phyloP scores from a whole-genome alignment of 495 filamentous ascomycete species.

The Hypoxylon intermedium region DNA sequence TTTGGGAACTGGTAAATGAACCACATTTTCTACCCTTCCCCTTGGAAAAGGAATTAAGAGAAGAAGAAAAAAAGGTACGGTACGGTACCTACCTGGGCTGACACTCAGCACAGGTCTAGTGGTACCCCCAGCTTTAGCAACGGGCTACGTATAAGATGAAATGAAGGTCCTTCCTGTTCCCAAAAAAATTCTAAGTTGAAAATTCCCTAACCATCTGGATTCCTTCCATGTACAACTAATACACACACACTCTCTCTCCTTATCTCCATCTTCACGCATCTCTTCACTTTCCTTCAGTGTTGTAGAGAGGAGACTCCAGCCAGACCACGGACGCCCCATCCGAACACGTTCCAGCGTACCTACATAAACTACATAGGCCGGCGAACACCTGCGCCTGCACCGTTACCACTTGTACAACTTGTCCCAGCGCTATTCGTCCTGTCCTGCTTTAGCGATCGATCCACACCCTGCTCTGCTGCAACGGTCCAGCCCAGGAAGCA shows the following conservation, averaged over 20 bases:
- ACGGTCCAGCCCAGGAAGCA: constrained; percentile 25
- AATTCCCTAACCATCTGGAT: constrained; percentile 34
- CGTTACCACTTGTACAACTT: constrained; percentile 44
- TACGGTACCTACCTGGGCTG: constrained; percentile 34
- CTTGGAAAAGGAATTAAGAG: constrained; percentile 35
- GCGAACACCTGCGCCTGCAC: constrained; percentile 41
- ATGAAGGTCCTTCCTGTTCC: constrained; percentile 38
- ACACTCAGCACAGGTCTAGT: constrained; percentile 36
- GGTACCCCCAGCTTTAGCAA: constrained; percentile 34
- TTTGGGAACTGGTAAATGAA: constrained; percentile 41
- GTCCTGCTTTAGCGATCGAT: constrained; percentile 39
- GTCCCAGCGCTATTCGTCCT: constrained; percentile 42
- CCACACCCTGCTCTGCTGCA: constrained; percentile 33
- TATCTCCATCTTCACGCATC: constrained; percentile 14
- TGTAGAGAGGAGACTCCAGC: constrained; percentile 25
- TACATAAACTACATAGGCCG: constrained; percentile 33
- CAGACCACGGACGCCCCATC: constrained; percentile 21
- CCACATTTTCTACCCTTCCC: constrained; percentile 37
- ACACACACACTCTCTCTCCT: constrained; percentile 17
- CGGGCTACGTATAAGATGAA: constrained; percentile 40
- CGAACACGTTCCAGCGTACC: constrained; percentile 31
- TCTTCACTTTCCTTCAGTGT: constrained; percentile 13
- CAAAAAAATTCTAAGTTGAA: constrained; percentile 31
- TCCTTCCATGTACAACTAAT: constrained; percentile 33
- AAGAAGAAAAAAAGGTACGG: constrained; percentile 26